Conservation (phyloP, 805 yeast genomes). For the Spathaspora sp. region DNA sequence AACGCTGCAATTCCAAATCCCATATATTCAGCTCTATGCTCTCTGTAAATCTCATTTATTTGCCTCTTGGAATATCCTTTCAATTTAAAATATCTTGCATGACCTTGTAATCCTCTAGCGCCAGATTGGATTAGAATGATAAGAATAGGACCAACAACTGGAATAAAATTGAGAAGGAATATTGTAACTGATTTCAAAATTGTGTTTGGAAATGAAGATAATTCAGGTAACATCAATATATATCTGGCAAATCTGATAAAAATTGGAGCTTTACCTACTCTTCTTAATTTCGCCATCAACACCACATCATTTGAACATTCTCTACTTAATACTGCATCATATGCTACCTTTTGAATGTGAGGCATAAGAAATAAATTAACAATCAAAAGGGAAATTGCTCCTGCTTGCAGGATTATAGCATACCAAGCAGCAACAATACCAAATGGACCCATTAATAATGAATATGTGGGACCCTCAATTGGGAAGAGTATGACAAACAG, state of each 20-base stretch:
- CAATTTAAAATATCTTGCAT: slow-evolving; percentile 53
- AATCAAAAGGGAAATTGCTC: slow-evolving; percentile 38
- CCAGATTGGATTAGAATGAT: slow-evolving; percentile 52
- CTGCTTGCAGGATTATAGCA: slow-evolving; percentile 40
- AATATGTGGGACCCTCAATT: slow-evolving; percentile 36
- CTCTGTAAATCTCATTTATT: slow-evolving; percentile 31
- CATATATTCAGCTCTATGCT: slow-evolving; percentile 38
- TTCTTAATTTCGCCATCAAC: slow-evolving; percentile 31
- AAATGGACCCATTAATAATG: slow-evolving; percentile 47
- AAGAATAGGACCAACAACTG: slow-evolving; percentile 56
- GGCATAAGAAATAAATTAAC: slow-evolving; percentile 45
- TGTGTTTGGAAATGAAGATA: slow-evolving; percentile 39
- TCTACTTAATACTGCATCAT: slow-evolving; percentile 44
- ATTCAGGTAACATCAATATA: slow-evolving; percentile 31
- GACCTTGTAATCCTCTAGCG: slow-evolving; percentile 48
- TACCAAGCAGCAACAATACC: slow-evolving; percentile 46
- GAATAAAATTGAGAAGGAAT: slow-evolving; percentile 45
- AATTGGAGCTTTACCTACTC: slow-evolving; percentile 28
- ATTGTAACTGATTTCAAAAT: slow-evolving; percentile 30
- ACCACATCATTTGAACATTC: slow-evolving; percentile 47
- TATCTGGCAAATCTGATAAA: slow-evolving; percentile 23
- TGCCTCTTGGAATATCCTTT: slow-evolving; percentile 47
- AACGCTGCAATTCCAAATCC: slow-evolving; percentile 53
- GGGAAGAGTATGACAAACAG: slow-evolving; percentile 43
- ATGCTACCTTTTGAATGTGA: slow-evolving; percentile 41